Base-by-base conservation (phyloP, 352 stramenopile genomes). In the Pythium coloratum region DNA sequence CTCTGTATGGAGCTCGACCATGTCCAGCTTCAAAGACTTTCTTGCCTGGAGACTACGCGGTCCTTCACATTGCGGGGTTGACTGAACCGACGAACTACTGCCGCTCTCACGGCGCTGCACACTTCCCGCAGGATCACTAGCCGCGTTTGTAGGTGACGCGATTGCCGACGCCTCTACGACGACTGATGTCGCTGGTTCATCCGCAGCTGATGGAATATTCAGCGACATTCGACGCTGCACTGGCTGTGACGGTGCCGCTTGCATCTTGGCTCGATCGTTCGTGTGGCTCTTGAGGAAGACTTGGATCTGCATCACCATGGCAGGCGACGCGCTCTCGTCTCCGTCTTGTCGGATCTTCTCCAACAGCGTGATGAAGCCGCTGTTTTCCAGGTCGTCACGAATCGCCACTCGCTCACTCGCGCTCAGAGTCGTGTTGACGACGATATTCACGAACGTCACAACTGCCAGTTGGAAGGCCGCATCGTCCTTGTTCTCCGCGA, bases 361-460 rank as follows among this genome's bases (percentile, higher is more conserved):
- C 2, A 88, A 55, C 10, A 73, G n/a, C 4, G 46, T 53, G 2
- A 82, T 38, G 5, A 89, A 73, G 13, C 79, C 69, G 12, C 60
- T 36, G 20, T 66, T 59, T 5, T 66, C 68, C 26, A 91, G 60
- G 38, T 87, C 79, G 32, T 86, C 74, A 7, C 71, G 77, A n/a
- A 90, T 77, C 8, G 60, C 66, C 1, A 64, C 47, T 16, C 77
- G 69, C 28, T 81, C 70, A 0, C 66, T 64, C n/a, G 40, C 40
- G 13, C 76, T 66, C 0, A 72, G 54, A 12, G 71, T 83, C 28
- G 66, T 71, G 46, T 73, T 75, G 20, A 90, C 28, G 5, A 90
- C 57, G 0, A 58, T 54, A 50, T 86, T 86, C 20, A 90, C 12
- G 36, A 91, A 90, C 46, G 71, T 77, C 10, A 89, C 20, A 0